Percentiles rank a stretch among this genome's conserved stretches.
Evolutionary conservation across 768 basidiomycete genomes (phyloP).

Genomic region (Boletales sp.): DNA sequence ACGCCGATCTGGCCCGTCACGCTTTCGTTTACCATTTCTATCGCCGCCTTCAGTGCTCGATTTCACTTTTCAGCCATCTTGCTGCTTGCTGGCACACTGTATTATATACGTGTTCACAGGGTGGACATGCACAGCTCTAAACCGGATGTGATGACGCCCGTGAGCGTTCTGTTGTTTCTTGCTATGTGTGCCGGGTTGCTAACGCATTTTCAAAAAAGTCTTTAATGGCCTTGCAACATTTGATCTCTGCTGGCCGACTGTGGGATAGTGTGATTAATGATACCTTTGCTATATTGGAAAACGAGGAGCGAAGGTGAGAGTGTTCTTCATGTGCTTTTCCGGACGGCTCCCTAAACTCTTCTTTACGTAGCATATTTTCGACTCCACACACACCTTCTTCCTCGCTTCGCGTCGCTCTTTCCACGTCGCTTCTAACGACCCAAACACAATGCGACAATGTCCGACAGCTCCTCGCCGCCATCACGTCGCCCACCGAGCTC

Average conservation of each 20-base stretch:
- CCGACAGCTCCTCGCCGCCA: conserved; percentile 71
- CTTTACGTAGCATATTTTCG: conserved; percentile 31
- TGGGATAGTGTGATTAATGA: conserved; percentile 79
- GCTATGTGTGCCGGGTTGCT: not conserved
- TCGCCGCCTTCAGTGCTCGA: conserved; percentile 42
- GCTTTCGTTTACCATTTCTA: conserved; percentile 35
- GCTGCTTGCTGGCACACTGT: conserved; percentile 36
- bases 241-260: conserved; percentile 60
- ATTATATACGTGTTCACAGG: conserved; percentile 39
- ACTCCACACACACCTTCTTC: conserved; percentile 32
- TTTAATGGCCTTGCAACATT: conserved; percentile 59
- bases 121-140: conserved; percentile 25
- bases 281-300: conserved; percentile 60
- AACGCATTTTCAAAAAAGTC: conserved; percentile 39
- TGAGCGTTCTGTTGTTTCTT: conserved; percentile 32
- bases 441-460: conserved; percentile 81
- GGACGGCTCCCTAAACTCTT: not conserved
- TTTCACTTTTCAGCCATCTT: conserved; percentile 40
- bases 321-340: not conserved
- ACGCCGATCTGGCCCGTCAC: conserved; percentile 37
- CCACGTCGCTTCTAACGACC: conserved; percentile 70
- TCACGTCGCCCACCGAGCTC: conserved; percentile 69
- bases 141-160: conserved; percentile 51
- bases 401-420: conserved; percentile 61
- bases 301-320: conserved; percentile 62